Evolutionary conservation across 305 asterid species (phyloP).

Genomic region (Fraxinus dipetala): DNA sequence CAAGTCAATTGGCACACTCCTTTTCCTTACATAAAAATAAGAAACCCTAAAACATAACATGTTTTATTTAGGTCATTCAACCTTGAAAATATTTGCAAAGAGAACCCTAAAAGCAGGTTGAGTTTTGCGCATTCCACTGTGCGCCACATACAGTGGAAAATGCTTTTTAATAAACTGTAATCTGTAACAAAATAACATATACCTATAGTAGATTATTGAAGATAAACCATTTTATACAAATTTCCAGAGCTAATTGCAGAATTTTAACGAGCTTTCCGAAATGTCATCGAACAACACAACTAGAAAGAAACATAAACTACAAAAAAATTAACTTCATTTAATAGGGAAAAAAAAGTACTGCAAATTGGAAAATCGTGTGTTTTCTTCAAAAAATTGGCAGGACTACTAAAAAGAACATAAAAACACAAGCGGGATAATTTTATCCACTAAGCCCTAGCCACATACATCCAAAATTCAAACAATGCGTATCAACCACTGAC

Average conservation of each 20-base stretch:
- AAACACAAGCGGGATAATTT: background rate
- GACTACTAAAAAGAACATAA: background rate
- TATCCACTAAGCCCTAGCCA: conserved; percentile 8
- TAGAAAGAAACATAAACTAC: background rate
- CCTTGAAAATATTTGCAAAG: background rate
- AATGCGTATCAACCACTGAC: conserved; percentile 21
- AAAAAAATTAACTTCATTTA: background rate
- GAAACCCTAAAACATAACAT: background rate
- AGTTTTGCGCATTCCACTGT: background rate
- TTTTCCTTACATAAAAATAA: background rate
- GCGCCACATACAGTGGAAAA: background rate
- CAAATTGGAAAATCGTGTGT: background rate
- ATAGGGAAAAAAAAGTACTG: too few relatives aligned
- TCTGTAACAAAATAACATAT: background rate
- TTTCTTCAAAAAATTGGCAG: background rate
- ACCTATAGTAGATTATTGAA: background rate
- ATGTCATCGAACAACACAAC: background rate
- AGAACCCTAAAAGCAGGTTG: background rate
- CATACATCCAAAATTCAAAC: background rate
- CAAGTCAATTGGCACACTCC: background rate
- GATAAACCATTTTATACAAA: background rate
- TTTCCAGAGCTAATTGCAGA: background rate
- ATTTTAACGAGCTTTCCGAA: background rate
- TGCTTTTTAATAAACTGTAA: background rate
- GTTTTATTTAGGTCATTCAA: background rate